phyloP scores from a whole-genome alignment of 148 eudicot species.

The Dianthus caryophyllus region DNA sequence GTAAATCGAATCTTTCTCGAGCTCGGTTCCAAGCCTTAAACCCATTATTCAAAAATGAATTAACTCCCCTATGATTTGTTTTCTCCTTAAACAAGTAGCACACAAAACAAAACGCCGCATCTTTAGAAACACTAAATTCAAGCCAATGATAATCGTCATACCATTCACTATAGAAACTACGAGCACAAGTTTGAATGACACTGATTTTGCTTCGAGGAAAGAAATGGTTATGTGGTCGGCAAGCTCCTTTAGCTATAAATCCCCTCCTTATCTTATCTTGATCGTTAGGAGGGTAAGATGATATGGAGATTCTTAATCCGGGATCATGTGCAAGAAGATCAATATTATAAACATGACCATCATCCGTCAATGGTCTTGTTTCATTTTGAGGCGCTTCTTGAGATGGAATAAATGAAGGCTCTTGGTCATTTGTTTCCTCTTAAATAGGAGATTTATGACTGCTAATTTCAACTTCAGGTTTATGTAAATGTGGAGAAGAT shows the following conservation, averaged over 20 bases:
- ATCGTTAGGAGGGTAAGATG: slow-evolving; percentile 6
- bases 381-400: too few relatives aligned
- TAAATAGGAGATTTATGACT: not conserved
- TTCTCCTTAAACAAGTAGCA: too few relatives aligned
- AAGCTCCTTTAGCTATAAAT: not conserved
- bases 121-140: too few relatives aligned
- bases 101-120: too few relatives aligned
- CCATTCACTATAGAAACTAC: not conserved
- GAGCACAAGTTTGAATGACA: not conserved
- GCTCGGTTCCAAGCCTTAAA: not conserved
- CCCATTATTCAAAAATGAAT: too few relatives aligned
- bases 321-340: slow-evolving; percentile 11
- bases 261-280: slow-evolving; percentile 8
- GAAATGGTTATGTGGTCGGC: not conserved
- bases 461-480: not conserved
- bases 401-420: not conserved
- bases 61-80: too few relatives aligned
- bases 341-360: not conserved
- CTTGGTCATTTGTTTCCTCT: not conserved
- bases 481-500: not conserved
- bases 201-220: not conserved
- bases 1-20: not conserved
- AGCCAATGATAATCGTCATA: too few relatives aligned
- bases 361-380: not conserved
- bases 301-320: not conserved